Evolutionary conservation across 192 early-diverging fungal species (phyloP).

Genomic region (Rhizoclosmatium globosum): DNA sequence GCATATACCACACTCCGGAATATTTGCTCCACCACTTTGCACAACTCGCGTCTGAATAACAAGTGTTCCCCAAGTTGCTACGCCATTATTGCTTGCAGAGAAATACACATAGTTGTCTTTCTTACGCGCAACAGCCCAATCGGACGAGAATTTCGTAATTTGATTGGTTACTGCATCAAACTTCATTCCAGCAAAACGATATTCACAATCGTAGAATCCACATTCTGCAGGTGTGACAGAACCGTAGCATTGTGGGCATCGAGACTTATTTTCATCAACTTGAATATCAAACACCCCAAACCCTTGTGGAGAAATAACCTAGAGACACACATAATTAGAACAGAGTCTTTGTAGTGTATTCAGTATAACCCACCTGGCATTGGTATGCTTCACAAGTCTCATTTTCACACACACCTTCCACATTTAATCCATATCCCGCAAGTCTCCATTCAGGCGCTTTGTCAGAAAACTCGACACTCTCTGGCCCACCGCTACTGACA

Average conservation of each 20-base stretch:
- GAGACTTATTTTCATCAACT: background rate
- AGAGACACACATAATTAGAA: background rate
- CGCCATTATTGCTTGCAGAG: background rate
- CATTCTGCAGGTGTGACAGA: background rate
- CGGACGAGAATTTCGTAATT: background rate
- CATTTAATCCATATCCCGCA: background rate
- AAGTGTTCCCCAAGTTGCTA: background rate
- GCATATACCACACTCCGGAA: background rate
- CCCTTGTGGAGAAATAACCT: background rate
- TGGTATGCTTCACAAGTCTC: background rate
- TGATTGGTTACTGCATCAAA: background rate
- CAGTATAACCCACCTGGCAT: background rate
- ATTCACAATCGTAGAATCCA: conserved; percentile 8
- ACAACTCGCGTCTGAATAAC: background rate
- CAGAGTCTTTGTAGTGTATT: background rate
- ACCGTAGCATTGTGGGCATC: background rate
- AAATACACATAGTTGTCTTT: background rate
- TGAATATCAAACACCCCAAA: background rate
- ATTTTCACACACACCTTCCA: background rate
- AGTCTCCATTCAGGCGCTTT: background rate
- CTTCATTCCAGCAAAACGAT: background rate
- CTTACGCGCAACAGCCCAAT: background rate
- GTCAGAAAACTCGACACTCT: background rate
- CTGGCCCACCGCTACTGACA: too few relatives aligned
- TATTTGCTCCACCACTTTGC: background rate